Evolutionary conservation across 2,329 filamentous ascomycete species (phyloP).

Genomic region (Drechslera avenae): DNA sequence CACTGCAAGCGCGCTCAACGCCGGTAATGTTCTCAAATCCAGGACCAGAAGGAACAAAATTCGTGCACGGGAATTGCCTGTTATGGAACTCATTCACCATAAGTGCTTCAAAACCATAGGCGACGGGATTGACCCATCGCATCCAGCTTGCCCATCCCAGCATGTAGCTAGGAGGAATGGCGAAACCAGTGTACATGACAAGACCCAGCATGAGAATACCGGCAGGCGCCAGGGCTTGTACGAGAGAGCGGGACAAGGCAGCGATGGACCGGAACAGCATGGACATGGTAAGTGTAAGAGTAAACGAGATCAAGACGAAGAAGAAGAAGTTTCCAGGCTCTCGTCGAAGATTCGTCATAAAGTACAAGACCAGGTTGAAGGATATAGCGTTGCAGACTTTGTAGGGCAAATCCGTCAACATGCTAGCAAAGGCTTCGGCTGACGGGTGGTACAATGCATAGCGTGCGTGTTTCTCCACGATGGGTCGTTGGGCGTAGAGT

Average conservation of each 20-base stretch:
- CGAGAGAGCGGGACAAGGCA: conserved; percentile 71
- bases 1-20: conserved; percentile 47
- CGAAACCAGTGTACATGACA: conserved; percentile 71
- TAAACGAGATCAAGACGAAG: conserved; percentile 77
- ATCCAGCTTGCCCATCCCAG: conserved; percentile 82
- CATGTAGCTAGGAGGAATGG: conserved; percentile 66
- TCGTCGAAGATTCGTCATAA: conserved; percentile 80
- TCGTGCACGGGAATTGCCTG: conserved; percentile 61
- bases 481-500: conserved; percentile 84
- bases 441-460: conserved; percentile 91
- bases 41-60: conserved; percentile 51
- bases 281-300: conserved; percentile 77
- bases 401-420: conserved; percentile 84
- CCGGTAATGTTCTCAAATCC: conserved; percentile 46
- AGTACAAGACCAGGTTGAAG: conserved; percentile 84
- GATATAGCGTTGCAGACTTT: conserved; percentile 74
- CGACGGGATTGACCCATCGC: conserved; percentile 78
- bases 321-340: conserved; percentile 81
- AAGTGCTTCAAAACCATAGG: conserved; percentile 79
- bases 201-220: conserved; percentile 67
- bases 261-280: conserved; percentile 85
- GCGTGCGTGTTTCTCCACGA: conserved; percentile 86
- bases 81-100: conserved; percentile 82
- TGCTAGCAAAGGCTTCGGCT: conserved; percentile 84
- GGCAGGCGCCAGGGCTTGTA: conserved; percentile 62